These are phyloP conservation scores for Boletus speciosus DNA, from an alignment of 768 basidiomycete species.

Conservation along the genomic window DNA sequence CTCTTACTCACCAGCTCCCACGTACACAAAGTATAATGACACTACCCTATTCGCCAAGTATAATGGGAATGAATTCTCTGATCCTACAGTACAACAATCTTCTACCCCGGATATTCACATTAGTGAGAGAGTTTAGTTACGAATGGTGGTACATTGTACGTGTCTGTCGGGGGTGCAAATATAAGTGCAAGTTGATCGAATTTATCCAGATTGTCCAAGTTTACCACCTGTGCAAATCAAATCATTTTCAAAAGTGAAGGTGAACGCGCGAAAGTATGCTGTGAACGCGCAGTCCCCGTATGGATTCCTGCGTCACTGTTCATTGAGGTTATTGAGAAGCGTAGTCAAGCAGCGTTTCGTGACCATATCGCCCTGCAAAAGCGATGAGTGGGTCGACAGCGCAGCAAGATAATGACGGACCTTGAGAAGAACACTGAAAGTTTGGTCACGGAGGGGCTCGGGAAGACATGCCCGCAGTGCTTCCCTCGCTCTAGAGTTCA, in stretches of 20 bases:
- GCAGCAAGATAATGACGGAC: conserved; percentile 35
- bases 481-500: conserved; percentile 74
- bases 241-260: conserved; percentile 16
- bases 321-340: conserved; percentile 82
- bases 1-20: conserved; percentile 11
- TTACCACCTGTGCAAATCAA: conserved; percentile 17
- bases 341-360: conserved; percentile 93
- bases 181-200: conserved; percentile 26
- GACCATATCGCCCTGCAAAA: conserved; percentile 86
- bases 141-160: conserved; percentile 30
- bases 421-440: conserved; percentile 89
- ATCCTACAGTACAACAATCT: conserved; percentile 33
- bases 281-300: not conserved
- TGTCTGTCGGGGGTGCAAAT: conserved; percentile 25
- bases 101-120: conserved; percentile 33
- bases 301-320: conserved; percentile 39
- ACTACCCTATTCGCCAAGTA: not conserved
- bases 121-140: conserved; percentile 31
- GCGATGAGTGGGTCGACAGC: conserved; percentile 11
- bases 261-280: conserved; percentile 4
- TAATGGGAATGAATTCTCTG: conserved; percentile 16
- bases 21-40: not conserved
- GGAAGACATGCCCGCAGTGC: conserved; percentile 94
- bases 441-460: conserved; percentile 90
- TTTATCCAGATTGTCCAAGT: conserved; percentile 32